These are phyloP conservation scores for Plasmodium knowlesi DNA, from an alignment of 169 alveolate genomes.

Conservation along the genomic window DNA sequence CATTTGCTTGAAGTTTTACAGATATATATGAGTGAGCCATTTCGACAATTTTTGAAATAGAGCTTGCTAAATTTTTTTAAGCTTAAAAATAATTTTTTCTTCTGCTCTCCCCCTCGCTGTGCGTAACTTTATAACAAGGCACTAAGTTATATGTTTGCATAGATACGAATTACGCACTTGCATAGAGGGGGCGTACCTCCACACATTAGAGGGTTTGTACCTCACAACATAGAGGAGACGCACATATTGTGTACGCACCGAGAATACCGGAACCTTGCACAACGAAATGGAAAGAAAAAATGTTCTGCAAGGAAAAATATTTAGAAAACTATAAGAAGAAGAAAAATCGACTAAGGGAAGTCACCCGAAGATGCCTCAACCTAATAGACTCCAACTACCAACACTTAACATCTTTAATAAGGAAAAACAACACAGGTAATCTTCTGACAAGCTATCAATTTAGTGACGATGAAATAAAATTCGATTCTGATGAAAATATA, in stretches of 20 bases:
- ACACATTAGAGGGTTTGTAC: not conserved
- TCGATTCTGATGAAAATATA: conserved; percentile 34
- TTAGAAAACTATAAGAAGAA: conserved; percentile 21
- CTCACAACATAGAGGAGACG: not conserved
- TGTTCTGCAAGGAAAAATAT: conserved; percentile 30
- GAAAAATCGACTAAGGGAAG: conserved; percentile 42
- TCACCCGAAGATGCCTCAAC: conserved; percentile 41
- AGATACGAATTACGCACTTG: not conserved
- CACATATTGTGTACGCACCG: not conserved
- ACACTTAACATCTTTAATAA: conserved; percentile 18
- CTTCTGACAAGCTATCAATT: conserved; percentile 54
- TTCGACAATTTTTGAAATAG: conserved; percentile 1
- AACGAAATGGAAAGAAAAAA: conserved; percentile 36
- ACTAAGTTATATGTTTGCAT: not conserved
- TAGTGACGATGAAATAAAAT: conserved; percentile 73
- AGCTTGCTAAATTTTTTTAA: conserved; percentile 14
- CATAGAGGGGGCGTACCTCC: not conserved
- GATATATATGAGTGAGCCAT: not conserved
- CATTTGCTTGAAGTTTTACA: not conserved
- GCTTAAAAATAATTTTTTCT: not conserved
- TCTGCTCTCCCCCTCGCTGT: not conserved
- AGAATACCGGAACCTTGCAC: not conserved
- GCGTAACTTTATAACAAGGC: conserved; percentile 1
- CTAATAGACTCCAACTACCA: conserved; percentile 33
- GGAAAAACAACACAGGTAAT: not conserved